Evolutionary conservation across 1,139 yeast species (phyloP).

Genomic region (Pichia sp.): DNA sequence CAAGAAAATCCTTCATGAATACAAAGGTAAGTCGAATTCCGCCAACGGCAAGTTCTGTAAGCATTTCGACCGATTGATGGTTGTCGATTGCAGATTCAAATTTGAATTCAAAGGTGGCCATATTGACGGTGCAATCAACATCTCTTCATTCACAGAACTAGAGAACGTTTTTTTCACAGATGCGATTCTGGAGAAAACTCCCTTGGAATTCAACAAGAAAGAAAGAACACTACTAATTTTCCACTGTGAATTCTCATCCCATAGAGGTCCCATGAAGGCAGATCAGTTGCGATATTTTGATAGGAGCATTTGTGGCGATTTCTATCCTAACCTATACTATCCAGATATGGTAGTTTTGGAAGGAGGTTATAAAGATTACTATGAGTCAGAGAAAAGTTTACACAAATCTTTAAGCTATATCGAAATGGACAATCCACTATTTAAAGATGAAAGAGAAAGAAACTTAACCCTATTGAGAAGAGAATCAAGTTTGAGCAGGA

Average conservation of each 20-base stretch:
- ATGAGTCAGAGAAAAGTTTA: slow-evolving; percentile 33
- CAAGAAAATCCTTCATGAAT: slow-evolving; percentile 46
- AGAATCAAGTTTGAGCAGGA: slow-evolving; percentile 32
- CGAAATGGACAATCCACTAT: slow-evolving; percentile 79
- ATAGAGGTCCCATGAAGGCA: slow-evolving; percentile 92
- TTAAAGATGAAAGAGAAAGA: slow-evolving; percentile 60
- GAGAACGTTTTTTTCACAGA: slow-evolving; percentile 45
- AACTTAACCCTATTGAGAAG: slow-evolving; percentile 68
- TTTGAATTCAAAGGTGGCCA: slow-evolving; percentile 95
- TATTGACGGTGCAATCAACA: slow-evolving; percentile 74
- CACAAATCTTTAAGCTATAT: slow-evolving; percentile 67
- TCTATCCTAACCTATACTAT: slow-evolving; percentile 74
- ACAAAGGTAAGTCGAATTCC: slow-evolving; percentile 5
- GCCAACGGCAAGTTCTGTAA: slow-evolving; percentile 33
- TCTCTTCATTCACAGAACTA: slow-evolving; percentile 64
- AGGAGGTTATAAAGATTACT: slow-evolving; percentile 87
- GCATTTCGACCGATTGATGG: slow-evolving; percentile 54
- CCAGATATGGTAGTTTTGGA: slow-evolving; percentile 86
- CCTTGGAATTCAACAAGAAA: slow-evolving; percentile 22
- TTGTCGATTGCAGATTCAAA: slow-evolving; percentile 87
- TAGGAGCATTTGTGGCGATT: slow-evolving; percentile 63
- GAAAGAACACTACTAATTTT: slow-evolving; percentile 57
- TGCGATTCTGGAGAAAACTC: slow-evolving; percentile 20
- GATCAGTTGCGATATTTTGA: slow-evolving; percentile 79
- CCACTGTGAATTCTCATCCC: slow-evolving; percentile 92